A percentile compares a stretch with the other conserved stretches of the same genome.
Evolutionary conservation across 768 basidiomycete genomes (phyloP).

Genomic region (Phaeotremella skinneri): DNA sequence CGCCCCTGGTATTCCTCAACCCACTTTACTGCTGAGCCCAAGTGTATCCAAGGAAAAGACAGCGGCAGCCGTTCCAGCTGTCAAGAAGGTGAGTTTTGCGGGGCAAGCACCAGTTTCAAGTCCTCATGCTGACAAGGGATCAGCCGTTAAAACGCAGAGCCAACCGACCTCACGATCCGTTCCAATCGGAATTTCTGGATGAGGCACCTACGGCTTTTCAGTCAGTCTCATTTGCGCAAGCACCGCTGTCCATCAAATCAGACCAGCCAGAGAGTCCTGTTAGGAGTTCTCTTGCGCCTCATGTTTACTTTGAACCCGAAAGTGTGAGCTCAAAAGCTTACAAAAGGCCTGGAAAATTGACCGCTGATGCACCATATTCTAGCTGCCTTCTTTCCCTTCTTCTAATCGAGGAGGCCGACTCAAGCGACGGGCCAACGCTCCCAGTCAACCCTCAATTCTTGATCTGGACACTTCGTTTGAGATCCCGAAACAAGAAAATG

Average conservation of each 20-base stretch:
- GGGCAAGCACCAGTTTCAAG: not conserved
- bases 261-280: no score
- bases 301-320: no score
- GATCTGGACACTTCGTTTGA: not conserved
- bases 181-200: not conserved
- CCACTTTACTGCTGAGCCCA: not conserved
- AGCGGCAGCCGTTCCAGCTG: conserved; percentile 5
- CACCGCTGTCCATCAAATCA: no score
- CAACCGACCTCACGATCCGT: not conserved
- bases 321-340: no score
- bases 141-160: conserved; percentile 1
- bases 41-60: conserved; percentile 6
- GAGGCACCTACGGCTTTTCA: not conserved
- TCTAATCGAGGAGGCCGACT: not conserved
- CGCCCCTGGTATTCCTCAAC: not conserved
- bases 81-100: conserved; percentile 24
- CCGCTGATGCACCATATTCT: not conserved
- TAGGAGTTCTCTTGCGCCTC: no score
- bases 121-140: conserved; percentile 4
- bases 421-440: not conserved
- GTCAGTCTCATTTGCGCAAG: no score
- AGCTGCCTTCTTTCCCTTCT: not conserved
- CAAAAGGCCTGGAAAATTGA: no score
- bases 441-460: not conserved
- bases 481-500: not conserved